These are phyloP conservation scores for Colletotrichum sp. DNA, from an alignment of 2,329 filamentous ascomycete species.

Conservation along the genomic window DNA sequence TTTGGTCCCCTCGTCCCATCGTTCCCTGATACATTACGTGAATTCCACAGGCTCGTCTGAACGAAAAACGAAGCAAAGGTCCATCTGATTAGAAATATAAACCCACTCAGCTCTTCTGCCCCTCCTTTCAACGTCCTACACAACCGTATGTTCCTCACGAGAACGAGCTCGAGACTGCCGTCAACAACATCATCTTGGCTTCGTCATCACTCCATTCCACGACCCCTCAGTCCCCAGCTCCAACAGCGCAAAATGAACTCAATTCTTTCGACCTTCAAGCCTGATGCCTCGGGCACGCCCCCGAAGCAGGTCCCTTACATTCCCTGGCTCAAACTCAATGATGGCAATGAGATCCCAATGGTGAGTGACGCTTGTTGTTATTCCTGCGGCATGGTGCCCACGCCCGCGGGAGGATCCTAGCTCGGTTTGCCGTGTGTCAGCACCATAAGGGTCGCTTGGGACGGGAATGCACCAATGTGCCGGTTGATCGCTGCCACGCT, in stretches of 20 bases:
- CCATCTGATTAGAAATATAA: constrained; percentile 10
- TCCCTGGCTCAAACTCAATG: constrained; percentile 72
- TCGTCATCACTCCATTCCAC: neutral
- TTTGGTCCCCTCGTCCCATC: neutral
- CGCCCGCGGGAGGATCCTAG: neutral
- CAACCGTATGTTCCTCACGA: neutral
- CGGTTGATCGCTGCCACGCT: neutral
- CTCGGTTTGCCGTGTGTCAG: neutral
- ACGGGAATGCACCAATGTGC: neutral
- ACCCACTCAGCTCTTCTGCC: neutral
- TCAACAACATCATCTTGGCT: neutral
- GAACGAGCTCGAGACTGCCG: neutral
- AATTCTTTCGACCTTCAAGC: constrained; percentile 40
- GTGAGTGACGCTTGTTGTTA: constrained; percentile 41
- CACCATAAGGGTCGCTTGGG: neutral
- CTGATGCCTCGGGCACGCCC: constrained; percentile 41
- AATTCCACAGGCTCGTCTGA: neutral
- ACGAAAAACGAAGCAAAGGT: neutral
- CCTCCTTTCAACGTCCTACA: neutral
- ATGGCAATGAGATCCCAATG: constrained; percentile 76
- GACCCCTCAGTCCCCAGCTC: neutral
- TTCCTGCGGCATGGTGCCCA: neutral
- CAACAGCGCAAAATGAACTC: constrained; percentile 44
- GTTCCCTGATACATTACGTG: neutral
- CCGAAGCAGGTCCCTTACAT: constrained; percentile 49